Evolutionary conservation across 192 early-diverging fungal species (phyloP).

Genomic region (Ambispora gerdemannii): DNA sequence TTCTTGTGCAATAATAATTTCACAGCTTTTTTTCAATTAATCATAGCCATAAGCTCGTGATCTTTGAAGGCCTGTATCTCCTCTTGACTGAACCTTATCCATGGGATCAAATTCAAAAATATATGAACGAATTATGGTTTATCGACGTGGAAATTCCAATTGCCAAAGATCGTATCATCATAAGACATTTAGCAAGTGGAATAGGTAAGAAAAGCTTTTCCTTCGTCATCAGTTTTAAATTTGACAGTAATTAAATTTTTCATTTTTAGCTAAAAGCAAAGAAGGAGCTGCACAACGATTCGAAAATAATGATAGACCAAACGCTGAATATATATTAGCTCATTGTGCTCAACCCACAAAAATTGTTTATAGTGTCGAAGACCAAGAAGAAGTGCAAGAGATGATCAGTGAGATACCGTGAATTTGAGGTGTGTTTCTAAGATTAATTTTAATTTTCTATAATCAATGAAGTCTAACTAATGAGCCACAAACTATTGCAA

Average conservation of each 20-base stretch:
- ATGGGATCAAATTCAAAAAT: slow-evolving; percentile 40
- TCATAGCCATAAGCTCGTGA: slow-evolving; percentile 39
- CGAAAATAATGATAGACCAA: slow-evolving; percentile 23
- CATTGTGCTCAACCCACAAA: neutral
- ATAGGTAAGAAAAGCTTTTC: slow-evolving; percentile 31
- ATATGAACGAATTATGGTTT: slow-evolving; percentile 49
- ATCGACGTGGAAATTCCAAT: slow-evolving; percentile 34
- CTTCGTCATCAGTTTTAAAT: neutral
- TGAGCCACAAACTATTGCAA: no score
- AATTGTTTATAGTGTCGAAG: slow-evolving; percentile 6
- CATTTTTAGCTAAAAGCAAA: neutral
- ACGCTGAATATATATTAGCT: slow-evolving; percentile 25
- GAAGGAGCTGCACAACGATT: neutral
- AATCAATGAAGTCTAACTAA: no score
- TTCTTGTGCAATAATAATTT: neutral
- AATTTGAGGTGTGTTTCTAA: no score
- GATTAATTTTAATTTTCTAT: no score
- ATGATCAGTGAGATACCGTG: no score
- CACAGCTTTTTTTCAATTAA: neutral
- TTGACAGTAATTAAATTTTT: neutral
- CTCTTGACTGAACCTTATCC: slow-evolving; percentile 33
- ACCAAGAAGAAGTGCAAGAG: neutral
- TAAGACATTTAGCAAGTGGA: slow-evolving; percentile 44
- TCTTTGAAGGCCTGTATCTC: slow-evolving; percentile 58
- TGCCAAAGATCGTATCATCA: slow-evolving; percentile 39